Evolutionary conservation across 495 filamentous ascomycete species (phyloP).

Genomic region (Aspergillus avenaceus): DNA sequence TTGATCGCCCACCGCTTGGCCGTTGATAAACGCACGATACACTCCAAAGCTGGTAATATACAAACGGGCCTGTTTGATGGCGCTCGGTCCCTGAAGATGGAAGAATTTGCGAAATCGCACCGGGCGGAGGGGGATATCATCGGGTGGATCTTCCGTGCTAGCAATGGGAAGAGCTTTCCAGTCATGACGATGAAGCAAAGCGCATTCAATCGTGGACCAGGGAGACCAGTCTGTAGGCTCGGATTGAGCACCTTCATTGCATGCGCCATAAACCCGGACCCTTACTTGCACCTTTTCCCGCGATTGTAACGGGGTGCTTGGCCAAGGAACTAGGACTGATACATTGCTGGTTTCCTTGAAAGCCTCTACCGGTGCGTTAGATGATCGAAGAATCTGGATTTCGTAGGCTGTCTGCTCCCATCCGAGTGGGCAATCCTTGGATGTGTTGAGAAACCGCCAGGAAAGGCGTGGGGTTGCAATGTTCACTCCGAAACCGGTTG

Average conservation of each 20-base stretch:
- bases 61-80: slow-evolving; percentile 27
- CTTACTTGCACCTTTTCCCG: slow-evolving; percentile 36
- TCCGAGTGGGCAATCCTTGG: slow-evolving; percentile 15
- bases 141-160: background rate
- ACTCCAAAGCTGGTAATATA: slow-evolving; percentile 51
- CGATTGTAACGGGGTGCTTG: slow-evolving; percentile 35
- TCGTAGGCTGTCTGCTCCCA: slow-evolving; percentile 33
- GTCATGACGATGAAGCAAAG: slow-evolving; percentile 28
- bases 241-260: slow-evolving; percentile 1
- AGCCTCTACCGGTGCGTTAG: slow-evolving; percentile 1
- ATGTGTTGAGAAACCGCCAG: slow-evolving; percentile 26
- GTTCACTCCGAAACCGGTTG: slow-evolving; percentile 26
- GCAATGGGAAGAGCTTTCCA: slow-evolving; percentile 39
- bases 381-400: slow-evolving; percentile 20
- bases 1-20: slow-evolving; percentile 42
- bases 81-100: slow-evolving; percentile 2
- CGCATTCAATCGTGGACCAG: slow-evolving; percentile 32
- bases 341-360: slow-evolving; percentile 14
- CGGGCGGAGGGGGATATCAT: slow-evolving; percentile 22
- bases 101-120: slow-evolving; percentile 27
- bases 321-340: slow-evolving; percentile 51
- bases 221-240: slow-evolving; percentile 35
- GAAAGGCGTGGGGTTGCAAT: slow-evolving; percentile 27
- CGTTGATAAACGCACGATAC: slow-evolving; percentile 49
- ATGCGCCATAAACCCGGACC: slow-evolving; percentile 28